Conservation (phyloP, 2,329 filamentous ascomycete genomes). For the Dothideomycetes sp. region DNA sequence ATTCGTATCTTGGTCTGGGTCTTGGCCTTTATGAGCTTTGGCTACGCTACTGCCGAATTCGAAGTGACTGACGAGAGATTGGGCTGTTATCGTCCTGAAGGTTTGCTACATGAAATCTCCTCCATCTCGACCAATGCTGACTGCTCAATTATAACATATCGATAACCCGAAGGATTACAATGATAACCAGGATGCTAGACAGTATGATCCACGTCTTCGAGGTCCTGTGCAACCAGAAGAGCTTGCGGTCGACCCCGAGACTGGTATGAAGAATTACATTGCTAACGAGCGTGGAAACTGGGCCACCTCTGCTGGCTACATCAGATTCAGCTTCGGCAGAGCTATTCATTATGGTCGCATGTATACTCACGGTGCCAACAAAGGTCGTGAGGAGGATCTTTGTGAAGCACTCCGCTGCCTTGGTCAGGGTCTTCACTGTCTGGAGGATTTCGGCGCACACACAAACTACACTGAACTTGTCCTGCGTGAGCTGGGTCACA, state of each 20-base stretch:
- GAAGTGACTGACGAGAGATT: slow-evolving; percentile 72
- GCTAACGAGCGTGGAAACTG: slow-evolving; percentile 71
- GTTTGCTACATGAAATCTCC: no score
- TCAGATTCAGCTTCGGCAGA: slow-evolving; percentile 61
- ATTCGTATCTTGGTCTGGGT: slow-evolving; percentile 85
- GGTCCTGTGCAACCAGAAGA: slow-evolving; percentile 63
- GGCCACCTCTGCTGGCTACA: slow-evolving; percentile 70
- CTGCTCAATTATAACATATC: no score
- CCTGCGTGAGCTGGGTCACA: slow-evolving; percentile 76
- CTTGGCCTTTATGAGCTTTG: slow-evolving; percentile 81
- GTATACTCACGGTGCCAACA: slow-evolving; percentile 49
- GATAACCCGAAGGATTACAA: slow-evolving; percentile 77
- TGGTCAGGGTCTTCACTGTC: slow-evolving; percentile 80
- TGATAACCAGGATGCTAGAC: slow-evolving; percentile 74
- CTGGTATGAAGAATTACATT: slow-evolving; percentile 76
- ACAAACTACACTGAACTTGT: slow-evolving; percentile 88
- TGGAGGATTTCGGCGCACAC: slow-evolving; percentile 89
- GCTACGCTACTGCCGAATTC: slow-evolving; percentile 74
- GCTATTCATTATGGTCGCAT: slow-evolving; percentile 72
- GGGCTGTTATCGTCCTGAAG: slow-evolving; percentile 68
- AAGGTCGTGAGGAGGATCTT: slow-evolving; percentile 63
- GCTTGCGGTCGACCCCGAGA: slow-evolving; percentile 61
- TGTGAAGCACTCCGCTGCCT: slow-evolving; percentile 79
- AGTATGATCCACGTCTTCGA: slow-evolving; percentile 73
- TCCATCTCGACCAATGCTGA: no score